Evolutionary conservation across 306 rosid species (phyloP), one percentile per base, ranked within the genome.

Genomic region (Cicer pinnatifidum): DNA sequence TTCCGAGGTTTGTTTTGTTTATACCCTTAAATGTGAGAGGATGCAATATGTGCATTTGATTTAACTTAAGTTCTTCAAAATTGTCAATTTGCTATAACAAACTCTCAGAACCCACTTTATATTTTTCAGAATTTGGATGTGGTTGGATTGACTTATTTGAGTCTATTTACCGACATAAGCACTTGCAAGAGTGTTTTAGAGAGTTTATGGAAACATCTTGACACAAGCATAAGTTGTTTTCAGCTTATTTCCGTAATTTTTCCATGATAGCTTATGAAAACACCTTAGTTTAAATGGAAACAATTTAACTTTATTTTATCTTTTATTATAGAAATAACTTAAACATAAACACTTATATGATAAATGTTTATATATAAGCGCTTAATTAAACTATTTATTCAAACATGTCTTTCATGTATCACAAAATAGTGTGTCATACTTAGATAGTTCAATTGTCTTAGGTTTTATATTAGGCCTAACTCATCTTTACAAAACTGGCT

Each of bases 1-100:
- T 95, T 69, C 99, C 99, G 11, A 95, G 97, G 99, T 95, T 80
- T 53, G 92, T 81, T 83, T 53, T 1, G n/a, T 56, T 16, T 47
- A 11, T 54, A 56, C 56, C 11, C 16, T 37, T n/a, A 5, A 38
- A 77, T 44, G 23, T 16, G 11, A 73, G 38, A 46, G 5, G 51
- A 48, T 44, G 51, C 63, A 9, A 19, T 51, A 69, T 65, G 23
- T 3, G 9, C 23, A 9, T 28, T 8, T 16, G 45, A 72, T 39
- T 6, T 47, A 15, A 15, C 51, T 43, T 69, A 35, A 11, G 23
- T 11, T 48, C 54, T 57, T 41, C 13, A 43, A 68, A 48, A 70
- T 51, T 13, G 13, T n/a, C 6, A 40, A 13, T 56, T 37, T 40
- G 48, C 50, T 64, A 3, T 35, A 23, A 15, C 50, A 64, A 66